Base-by-base conservation (phyloP, 305 asterid genomes). In the Rubia tinctorum region DNA sequence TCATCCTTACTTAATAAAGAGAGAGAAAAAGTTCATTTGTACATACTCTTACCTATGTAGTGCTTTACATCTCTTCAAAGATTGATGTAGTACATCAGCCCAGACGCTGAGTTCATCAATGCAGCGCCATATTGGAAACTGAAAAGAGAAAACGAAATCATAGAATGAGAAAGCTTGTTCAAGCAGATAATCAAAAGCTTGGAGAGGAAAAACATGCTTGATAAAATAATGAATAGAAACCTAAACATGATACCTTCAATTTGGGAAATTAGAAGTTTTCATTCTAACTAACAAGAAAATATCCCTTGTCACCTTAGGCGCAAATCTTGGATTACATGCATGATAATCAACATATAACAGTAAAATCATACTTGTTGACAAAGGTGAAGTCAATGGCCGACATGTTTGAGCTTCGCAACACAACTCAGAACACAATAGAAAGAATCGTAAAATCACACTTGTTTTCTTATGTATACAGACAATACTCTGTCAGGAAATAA, bases 81-180 rank as follows among this genome's bases (percentile, higher is more conserved):
- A 84, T 40, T 82, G 79, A 78, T 88, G 95, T 78, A 88, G 90
- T 71, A 83, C 82, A 37, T 92, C 95, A 66, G 99, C 89, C 72
- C 86, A 88, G 68, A 75, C 84, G 51, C 97, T 97, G 76, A 94
- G 97, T 78, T 94, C 99, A 17, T 94, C 98, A 10, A 62, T 92
- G 89, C 99, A 92, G 74, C 98, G 97, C 98, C 99, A 94, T 98
- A 94, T 94, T 70, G 99, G 92, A 80, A 94, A 72, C 99, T 94
- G 81, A 56, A 76, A 73, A 73, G 22, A 53, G 59, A 53, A 53
- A 10, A 71, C 49, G 51, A 71, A 59, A 47, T 27, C 39, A 60
- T 27, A 39, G 70, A 71, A 62, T 80, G 71, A 75, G 81, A 77
- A 47, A 71, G 66, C 17, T 7, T 20, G 74, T 22, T n/a, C 67